Evolutionary conservation across 495 filamentous ascomycete genomes (phyloP).

Genomic region (Podospora appendiculata): DNA sequence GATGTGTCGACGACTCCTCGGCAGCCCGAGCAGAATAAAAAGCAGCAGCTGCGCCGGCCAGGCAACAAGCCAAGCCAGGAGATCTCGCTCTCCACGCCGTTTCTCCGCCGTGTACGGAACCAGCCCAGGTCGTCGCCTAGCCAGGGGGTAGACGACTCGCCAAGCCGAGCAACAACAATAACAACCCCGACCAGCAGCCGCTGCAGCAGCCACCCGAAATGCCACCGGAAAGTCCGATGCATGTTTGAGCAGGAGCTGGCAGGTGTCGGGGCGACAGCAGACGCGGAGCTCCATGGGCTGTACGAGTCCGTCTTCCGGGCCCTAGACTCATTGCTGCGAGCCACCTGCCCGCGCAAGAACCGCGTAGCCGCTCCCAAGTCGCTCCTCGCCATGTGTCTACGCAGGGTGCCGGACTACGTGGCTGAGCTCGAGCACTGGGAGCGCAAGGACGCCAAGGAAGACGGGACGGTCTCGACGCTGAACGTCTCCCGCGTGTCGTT

Average conservation of each 20-base stretch:
- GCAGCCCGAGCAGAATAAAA: no score
- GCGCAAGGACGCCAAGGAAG: constrained; percentile 40
- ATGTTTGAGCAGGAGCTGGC: constrained; percentile 11
- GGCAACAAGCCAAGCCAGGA: no score
- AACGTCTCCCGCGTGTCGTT: constrained; percentile 30
- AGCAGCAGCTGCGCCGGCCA: no score
- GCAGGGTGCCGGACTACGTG: constrained; percentile 58
- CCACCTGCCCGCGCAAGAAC: constrained; percentile 22
- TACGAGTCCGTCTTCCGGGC: constrained; percentile 35
- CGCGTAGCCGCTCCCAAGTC: constrained; percentile 28
- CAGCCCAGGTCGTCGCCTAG: no score
- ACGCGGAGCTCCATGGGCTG: constrained; percentile 5
- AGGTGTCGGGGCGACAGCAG: constrained; percentile 2
- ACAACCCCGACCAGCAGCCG: neutral
- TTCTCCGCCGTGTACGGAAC: no score
- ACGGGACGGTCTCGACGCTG: constrained; percentile 33
- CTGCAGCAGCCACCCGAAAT: neutral
- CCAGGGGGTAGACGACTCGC: no score
- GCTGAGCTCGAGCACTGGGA: constrained; percentile 48
- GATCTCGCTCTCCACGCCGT: no score
- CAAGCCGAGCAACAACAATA: neutral
- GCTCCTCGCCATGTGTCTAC: constrained; percentile 57
- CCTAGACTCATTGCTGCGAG: constrained; percentile 39
- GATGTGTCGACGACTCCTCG: neutral
- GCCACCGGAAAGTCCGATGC: neutral